These are phyloP conservation scores for Serendipita sp. DNA, from an alignment of 768 basidiomycete species.

Conservation along the genomic window DNA sequence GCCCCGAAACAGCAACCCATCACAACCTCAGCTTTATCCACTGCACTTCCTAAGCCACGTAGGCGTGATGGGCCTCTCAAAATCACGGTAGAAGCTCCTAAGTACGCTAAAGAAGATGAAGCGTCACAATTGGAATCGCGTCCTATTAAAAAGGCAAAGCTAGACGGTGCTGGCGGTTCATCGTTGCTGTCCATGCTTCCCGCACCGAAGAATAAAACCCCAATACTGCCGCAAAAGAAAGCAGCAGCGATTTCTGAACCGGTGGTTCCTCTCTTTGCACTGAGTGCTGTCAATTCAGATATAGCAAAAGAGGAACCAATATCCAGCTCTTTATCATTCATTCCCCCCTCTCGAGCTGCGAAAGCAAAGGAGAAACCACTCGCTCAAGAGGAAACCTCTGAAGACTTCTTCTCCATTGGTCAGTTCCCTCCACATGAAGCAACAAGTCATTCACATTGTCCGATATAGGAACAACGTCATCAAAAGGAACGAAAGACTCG, in stretches of 20 bases:
- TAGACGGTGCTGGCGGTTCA: slow-evolving; percentile 12
- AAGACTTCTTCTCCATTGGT: slow-evolving; percentile 20
- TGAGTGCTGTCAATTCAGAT: background rate
- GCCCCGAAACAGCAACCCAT: background rate
- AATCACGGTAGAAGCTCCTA: slow-evolving; percentile 12
- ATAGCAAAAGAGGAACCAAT: background rate
- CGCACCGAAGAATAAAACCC: slow-evolving; percentile 12
- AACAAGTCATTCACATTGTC: background rate
- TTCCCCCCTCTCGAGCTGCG: slow-evolving; percentile 9
- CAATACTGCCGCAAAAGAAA: slow-evolving; percentile 6
- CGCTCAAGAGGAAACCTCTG: background rate
- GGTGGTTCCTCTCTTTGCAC: background rate
- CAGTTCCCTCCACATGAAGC: slow-evolving; percentile 3
- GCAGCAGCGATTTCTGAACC: background rate
- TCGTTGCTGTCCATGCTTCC: slow-evolving; percentile 13
- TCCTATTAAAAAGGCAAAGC: slow-evolving; percentile 9
- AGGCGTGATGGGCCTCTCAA: slow-evolving; percentile 13
- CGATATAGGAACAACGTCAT: background rate
- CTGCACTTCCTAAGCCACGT: slow-evolving; percentile 10
- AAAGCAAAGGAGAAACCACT: slow-evolving; percentile 14
- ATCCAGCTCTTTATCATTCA: slow-evolving; percentile 7
- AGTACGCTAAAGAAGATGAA: slow-evolving; percentile 10
- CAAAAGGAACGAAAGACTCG: background rate
- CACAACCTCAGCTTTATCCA: slow-evolving; percentile 4
- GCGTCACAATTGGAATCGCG: slow-evolving; percentile 3